Base-by-base conservation (phyloP, 1,284 basidiomycete species). In the Sporisorium exsertum region DNA sequence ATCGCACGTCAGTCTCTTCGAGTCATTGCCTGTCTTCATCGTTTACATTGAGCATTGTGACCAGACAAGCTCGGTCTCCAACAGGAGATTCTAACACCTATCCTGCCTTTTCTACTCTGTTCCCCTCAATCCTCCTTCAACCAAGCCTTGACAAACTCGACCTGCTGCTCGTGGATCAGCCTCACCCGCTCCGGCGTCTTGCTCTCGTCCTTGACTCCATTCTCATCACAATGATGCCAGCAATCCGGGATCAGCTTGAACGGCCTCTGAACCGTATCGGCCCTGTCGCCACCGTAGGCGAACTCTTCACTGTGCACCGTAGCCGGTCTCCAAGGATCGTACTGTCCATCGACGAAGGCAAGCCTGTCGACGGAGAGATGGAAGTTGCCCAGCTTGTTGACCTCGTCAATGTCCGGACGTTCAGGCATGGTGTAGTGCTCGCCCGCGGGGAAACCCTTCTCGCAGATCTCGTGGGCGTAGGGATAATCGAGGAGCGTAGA, bases 331-430 rank as follows among this genome's bases (percentile, higher is more conserved):
- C 94, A 97, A 4, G 95, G 94, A 86, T 96, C 80, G 50, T 91
- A 89, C 88, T 93, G 91, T 16, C 93, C 93, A 78, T 94, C 92
- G 72, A 97, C 92, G 79, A 96, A 91, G 0, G 94, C 95, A 56
- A 97, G 87, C 50, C 92, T 88, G 84, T 94, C 91, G 18, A 90
- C 89, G 29, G 90, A 90, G 13, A 92, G 94, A 80, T 91, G 91
- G 37, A 84, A 80, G 22, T 57, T 72, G 42, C 83, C 83, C 5
- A 76, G 51, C 5, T 82, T 86, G 78, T 97, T 97, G 40, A 96
- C 93, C 2, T 89, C 89, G 1, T 90, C 91, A 51, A 95, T 88
- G 79, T 95, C 92, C 0, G 94, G 94, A 76, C 90, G 83, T 0
- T 84, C 66, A 0, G 94, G 94, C 2, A 96, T 90, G 3, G 86